These are phyloP conservation scores for Mycogone perniciosa DNA, from an alignment of 2,329 filamentous ascomycete species.

Conservation along the genomic window DNA sequence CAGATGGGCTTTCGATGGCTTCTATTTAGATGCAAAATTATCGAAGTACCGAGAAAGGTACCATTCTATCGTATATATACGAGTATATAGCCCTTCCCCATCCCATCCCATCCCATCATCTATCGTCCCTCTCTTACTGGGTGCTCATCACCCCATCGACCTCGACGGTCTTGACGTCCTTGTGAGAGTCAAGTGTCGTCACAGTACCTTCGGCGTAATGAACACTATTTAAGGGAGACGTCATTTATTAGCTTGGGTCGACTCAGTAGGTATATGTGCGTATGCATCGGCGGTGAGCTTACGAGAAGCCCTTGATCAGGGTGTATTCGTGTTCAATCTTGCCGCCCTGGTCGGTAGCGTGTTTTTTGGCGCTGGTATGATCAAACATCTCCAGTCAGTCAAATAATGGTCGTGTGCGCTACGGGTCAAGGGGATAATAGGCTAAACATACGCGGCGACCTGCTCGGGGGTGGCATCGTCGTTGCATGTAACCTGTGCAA, in stretches of 20 bases:
- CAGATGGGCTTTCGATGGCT: no score
- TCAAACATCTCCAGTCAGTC: neutral
- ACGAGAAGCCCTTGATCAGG: conserved; percentile 92
- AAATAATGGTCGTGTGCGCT: neutral
- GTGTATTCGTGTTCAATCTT: conserved; percentile 78
- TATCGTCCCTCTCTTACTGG: conserved; percentile 45
- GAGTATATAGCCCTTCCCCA: no score
- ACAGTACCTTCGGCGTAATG: conserved; percentile 63
- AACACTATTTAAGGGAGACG: conserved; percentile 50
- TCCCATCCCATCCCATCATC: neutral
- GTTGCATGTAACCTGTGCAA: conserved; percentile 71
- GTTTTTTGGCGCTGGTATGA: conserved; percentile 64
- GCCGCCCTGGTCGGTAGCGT: conserved; percentile 69
- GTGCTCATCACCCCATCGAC: conserved; percentile 62
- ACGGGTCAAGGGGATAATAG: neutral
- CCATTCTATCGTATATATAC: no score
- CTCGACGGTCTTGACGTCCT: conserved; percentile 72
- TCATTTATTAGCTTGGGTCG: neutral
- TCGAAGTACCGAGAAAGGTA: no score
- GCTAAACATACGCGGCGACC: conserved; percentile 54
- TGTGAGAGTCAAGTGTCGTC: conserved; percentile 57
- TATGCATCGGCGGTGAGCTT: conserved; percentile 33
- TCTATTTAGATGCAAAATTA: no score
- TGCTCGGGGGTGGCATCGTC: conserved; percentile 59
- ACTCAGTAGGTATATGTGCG: neutral